Percentiles rank a stretch among this genome's conserved stretches.
These are phyloP conservation scores for Colletotrichum filicis DNA, from an alignment of 2,329 filamentous ascomycete species.

Conservation along the genomic window DNA sequence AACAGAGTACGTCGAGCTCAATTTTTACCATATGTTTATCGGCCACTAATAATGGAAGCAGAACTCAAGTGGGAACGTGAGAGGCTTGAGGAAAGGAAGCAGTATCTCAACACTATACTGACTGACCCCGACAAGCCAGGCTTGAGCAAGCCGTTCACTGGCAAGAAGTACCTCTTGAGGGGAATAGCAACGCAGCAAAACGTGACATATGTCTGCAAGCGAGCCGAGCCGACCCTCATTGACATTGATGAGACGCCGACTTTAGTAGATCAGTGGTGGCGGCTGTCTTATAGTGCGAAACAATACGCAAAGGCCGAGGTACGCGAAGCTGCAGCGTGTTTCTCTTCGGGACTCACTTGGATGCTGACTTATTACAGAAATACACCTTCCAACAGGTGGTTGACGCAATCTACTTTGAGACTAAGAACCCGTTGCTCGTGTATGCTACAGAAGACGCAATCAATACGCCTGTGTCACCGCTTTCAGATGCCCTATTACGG, in stretches of 20 bases:
- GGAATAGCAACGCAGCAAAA: conserved; percentile 60
- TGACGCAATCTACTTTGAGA: conserved; percentile 58
- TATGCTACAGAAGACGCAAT: conserved; percentile 65
- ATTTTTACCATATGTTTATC: too few relatives aligned
- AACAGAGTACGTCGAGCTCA: conserved; percentile 47
- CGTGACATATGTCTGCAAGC: conserved; percentile 62
- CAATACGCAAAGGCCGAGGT: conserved; percentile 62
- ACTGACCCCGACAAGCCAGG: conserved; percentile 51
- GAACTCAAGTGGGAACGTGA: conserved; percentile 45
- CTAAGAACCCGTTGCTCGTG: conserved; percentile 59
- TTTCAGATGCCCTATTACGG: conserved; percentile 53
- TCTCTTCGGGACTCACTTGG: background rate
- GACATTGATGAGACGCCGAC: conserved; percentile 49
- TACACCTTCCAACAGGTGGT: conserved; percentile 57
- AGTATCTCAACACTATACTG: conserved; percentile 51
- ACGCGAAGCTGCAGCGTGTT: conserved; percentile 35
- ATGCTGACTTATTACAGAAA: conserved; percentile 52
- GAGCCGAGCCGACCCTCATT: conserved; percentile 53
- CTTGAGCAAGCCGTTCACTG: conserved; percentile 50
- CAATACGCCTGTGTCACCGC: conserved; percentile 43
- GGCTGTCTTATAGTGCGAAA: conserved; percentile 54
- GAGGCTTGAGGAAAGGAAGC: conserved; percentile 46
- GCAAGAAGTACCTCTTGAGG: conserved; percentile 61
- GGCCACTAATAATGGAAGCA: conserved; percentile 40
- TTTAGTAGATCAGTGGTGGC: conserved; percentile 66